phyloP scores from a whole-genome alignment of 345 rosid genomes.

The Rhizophora apiculata region DNA sequence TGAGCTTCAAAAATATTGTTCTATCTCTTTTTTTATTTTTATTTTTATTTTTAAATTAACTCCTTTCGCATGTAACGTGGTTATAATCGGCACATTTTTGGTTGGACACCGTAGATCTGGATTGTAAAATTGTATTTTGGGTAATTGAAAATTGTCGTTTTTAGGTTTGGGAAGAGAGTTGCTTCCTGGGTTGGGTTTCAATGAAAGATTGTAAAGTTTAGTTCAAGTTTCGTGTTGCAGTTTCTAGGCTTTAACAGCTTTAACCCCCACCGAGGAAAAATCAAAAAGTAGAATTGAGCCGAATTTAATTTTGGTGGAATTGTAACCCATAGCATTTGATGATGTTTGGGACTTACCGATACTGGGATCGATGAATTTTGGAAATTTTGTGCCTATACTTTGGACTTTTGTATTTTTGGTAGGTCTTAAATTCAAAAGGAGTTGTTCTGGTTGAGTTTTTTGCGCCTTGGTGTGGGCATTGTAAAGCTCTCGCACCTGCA shows the following conservation, averaged over 20 bases:
- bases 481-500: constrained; percentile 78
- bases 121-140: neutral
- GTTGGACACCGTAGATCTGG: constrained; percentile 5
- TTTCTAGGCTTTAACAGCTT: too few species aligned
- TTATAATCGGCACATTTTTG: neutral
- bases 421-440: constrained; percentile 84
- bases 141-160: too few species aligned
- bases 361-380: too few species aligned
- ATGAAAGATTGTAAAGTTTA: too few species aligned
- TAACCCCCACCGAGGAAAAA: too few species aligned
- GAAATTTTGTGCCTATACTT: too few species aligned
- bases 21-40: too few species aligned
- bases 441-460: constrained; percentile 93
- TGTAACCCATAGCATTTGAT: neutral
- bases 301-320: neutral
- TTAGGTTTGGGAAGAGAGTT: too few species aligned
- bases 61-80: neutral
- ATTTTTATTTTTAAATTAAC: neutral
- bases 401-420: constrained; percentile 1
- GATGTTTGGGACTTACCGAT: neutral
- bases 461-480: constrained; percentile 99
- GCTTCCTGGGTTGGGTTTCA: too few species aligned
- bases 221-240: too few species aligned
- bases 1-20: too few species aligned
- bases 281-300: neutral